Percentiles rank a stretch among this genome's conserved stretches.
Conservation (phyloP, 805 yeast species). For the Metschnikowia rubicola region DNA sequence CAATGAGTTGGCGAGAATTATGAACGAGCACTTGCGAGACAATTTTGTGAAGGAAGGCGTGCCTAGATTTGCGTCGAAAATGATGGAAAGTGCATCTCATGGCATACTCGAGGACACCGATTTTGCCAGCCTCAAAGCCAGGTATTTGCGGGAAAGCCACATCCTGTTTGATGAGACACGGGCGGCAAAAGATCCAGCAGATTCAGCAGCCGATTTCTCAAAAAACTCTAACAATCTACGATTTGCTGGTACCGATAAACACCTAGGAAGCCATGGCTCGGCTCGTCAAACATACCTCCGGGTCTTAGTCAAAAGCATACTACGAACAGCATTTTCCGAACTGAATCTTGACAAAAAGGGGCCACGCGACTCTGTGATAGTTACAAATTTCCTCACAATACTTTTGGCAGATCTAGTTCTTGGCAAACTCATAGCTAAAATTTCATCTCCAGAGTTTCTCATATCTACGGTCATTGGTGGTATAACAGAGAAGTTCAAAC, state of each 20-base stretch:
- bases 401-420: slow-evolving; percentile 18
- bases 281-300: slow-evolving; percentile 4
- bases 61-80: slow-evolving; percentile 7
- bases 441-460: slow-evolving; percentile 14
- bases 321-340: slow-evolving; percentile 4
- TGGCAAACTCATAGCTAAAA: slow-evolving; percentile 5
- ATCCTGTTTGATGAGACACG: slow-evolving; percentile 5
- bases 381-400: slow-evolving; percentile 10
- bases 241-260: background rate
- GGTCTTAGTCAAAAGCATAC: slow-evolving; percentile 8
- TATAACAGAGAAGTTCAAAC: background rate
- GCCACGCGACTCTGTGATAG: slow-evolving; percentile 11
- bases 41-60: slow-evolving; percentile 2
- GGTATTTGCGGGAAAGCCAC: slow-evolving; percentile 12
- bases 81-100: background rate
- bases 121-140: background rate
- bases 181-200: background rate
- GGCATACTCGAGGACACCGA: slow-evolving; percentile 1
- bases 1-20: slow-evolving; percentile 22
- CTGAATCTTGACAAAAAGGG: slow-evolving; percentile 1
- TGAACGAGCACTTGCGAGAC: slow-evolving; percentile 11
- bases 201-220: background rate
- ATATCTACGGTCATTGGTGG: slow-evolving; percentile 4
- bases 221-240: too few relatives aligned
- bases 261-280: background rate